Evolutionary conservation across 2,329 filamentous ascomycete genomes (phyloP), one percentile per base, ranked within the genome.

Genomic region (Aspergillus luchuensis): DNA sequence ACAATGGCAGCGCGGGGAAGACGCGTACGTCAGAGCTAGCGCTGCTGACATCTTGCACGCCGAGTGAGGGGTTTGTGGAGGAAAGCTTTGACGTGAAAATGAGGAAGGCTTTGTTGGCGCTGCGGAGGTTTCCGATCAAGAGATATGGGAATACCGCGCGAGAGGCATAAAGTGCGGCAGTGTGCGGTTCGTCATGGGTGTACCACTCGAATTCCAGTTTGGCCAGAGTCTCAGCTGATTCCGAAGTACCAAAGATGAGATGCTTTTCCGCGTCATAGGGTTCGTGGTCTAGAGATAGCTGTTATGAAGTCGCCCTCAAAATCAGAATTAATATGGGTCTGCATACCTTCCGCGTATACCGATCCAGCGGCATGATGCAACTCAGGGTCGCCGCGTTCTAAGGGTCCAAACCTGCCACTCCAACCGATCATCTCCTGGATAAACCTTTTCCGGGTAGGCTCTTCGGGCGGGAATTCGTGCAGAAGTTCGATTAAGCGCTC

Each of bases 201-300:
- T 98, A 99, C 95, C 95, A 99, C 54, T 88, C 84, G 76, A 96
- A 98, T 77, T 98, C 92, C 78, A 98, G 85, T 68, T 87, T 87
- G 52, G 89, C 88, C 57, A 99, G 85, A 10, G 90, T 84, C 67
- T 92, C 88, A 39, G 93, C 85, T 0, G 92, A 97, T 76, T 96
- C 92, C 69, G 90, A 90, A 8, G 92, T 98, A 62, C 95, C 96
- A 41, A 97, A 84, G 52, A 93, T 78, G 58, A 99, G 84, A 77
- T 99, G 95, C 68, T 88, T 86, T 78, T 99, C 96, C 13, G 96
- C 95, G 61, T 97, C 93, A 81, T 97, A 96, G 25, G 89, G 86
- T 63, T 97, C 92, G 76, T 93, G 90, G 69, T 97, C 94, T 87
- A 65, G 59, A 47, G 23, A 21, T 43, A 62, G 56, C 38, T 65